A percentile compares a stretch with the other conserved stretches of the same genome.
Conservation (phyloP, 331 rosid genomes). For the Rhamnella rubrinervis region DNA sequence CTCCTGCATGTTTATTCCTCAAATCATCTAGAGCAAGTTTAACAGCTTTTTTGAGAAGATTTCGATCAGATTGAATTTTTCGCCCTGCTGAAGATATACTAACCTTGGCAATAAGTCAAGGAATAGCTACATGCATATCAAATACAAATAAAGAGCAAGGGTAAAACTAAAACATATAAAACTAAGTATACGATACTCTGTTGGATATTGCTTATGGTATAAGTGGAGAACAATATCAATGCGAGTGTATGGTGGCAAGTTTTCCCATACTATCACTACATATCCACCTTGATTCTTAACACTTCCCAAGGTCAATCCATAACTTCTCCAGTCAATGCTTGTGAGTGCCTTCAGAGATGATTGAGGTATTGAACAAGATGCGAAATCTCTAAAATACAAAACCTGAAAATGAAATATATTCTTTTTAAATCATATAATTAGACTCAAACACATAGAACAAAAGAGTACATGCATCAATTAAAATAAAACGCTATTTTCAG, state of each 20-base stretch:
- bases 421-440: conserved; percentile 19
- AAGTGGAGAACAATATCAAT: conserved; percentile 75
- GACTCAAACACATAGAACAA: conserved; percentile 13
- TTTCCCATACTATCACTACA: conserved; percentile 73
- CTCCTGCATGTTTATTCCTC: conserved; percentile 70
- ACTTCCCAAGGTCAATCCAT: conserved; percentile 60
- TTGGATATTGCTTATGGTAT: conserved; percentile 65
- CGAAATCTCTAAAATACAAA: conserved; percentile 67
- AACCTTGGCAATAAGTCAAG: conserved; percentile 56
- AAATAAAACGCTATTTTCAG: no score
- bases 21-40: conserved; percentile 76
- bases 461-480: neutral
- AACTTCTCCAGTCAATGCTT: conserved; percentile 70
- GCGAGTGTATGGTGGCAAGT: conserved; percentile 50
- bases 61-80: conserved; percentile 45
- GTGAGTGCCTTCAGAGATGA: conserved; percentile 64
- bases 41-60: conserved; percentile 60
- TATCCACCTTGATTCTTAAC: conserved; percentile 46
- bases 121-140: conserved; percentile 29
- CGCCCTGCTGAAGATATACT: conserved; percentile 37
- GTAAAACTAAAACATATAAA: neutral
- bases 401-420: conserved; percentile 52
- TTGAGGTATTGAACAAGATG: conserved; percentile 47
- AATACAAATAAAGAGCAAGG: neutral
- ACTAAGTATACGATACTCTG: neutral